Evolutionary conservation across 225 moss, liverwort and hornwort species (phyloP).

Genomic region (Lunularia cruciata): DNA sequence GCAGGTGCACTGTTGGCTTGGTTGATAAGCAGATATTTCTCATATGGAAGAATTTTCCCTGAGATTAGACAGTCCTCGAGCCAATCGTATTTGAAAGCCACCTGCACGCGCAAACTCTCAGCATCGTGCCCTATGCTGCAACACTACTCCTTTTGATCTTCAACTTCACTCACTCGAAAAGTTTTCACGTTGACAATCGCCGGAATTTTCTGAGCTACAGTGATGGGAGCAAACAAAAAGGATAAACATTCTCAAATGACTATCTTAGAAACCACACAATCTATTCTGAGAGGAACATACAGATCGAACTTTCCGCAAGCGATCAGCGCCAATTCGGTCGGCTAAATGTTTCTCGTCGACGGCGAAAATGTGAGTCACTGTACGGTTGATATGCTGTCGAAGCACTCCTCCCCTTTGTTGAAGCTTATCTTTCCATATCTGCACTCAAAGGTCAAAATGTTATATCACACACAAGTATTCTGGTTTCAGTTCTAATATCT

Average conservation of each 20-base stretch:
- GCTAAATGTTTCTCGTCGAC: slow-evolving; percentile 43
- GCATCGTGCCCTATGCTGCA: no score
- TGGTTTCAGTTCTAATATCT: no score
- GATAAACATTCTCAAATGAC: not conserved
- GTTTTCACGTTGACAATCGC: no score
- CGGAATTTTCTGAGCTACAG: no score
- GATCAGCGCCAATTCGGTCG: slow-evolving; percentile 51
- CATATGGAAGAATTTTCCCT: slow-evolving; percentile 51
- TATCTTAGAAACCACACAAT: no score
- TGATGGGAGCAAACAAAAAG: no score
- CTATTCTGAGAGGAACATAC: slow-evolving; percentile 28
- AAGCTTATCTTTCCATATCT: slow-evolving; percentile 94
- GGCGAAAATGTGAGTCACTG: slow-evolving; percentile 73
- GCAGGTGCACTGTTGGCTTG: slow-evolving; percentile 24
- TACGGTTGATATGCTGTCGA: slow-evolving; percentile 62
- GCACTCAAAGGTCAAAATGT: no score
- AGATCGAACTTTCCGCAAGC: slow-evolving; percentile 42
- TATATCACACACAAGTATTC: no score
- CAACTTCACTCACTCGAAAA: no score
- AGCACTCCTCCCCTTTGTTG: slow-evolving; percentile 65
- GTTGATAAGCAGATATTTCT: slow-evolving; percentile 45
- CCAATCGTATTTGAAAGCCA: slow-evolving; percentile 64
- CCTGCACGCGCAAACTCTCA: no score
- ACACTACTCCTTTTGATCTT: no score
- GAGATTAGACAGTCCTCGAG: slow-evolving; percentile 86